Conservation (phyloP, 2,329 filamentous ascomycete species). For the Hypomyces rosellus region DNA sequence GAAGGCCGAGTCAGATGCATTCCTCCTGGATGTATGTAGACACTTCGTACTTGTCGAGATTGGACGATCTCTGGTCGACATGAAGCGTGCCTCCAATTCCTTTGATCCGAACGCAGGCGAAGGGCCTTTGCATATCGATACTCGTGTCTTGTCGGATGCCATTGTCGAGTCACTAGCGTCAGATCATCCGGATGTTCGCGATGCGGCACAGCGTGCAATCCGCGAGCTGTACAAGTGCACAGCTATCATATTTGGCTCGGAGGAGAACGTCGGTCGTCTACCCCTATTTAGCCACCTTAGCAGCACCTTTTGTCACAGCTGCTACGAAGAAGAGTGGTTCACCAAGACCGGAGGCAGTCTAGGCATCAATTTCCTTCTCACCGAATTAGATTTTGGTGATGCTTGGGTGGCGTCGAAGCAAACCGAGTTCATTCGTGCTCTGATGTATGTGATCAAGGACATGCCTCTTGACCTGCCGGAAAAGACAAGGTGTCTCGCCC, state of each 20-base stretch:
- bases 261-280: conserved; percentile 65
- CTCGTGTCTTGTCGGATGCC: conserved; percentile 79
- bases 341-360: conserved; percentile 89
- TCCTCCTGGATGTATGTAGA: conserved; percentile 74
- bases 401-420: conserved; percentile 77
- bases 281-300: conserved; percentile 81
- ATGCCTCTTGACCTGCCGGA: conserved; percentile 92
- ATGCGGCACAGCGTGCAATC: conserved; percentile 74
- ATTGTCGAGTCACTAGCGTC: conserved; percentile 86
- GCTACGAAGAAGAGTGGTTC: conserved; percentile 98
- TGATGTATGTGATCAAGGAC: conserved; percentile 97
- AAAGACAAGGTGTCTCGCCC: conserved; percentile 75
- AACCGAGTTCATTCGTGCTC: conserved; percentile 79
- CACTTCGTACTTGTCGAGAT: conserved; percentile 91
- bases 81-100: conserved; percentile 67
- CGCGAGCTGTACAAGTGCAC: conserved; percentile 71
- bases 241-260: conserved; percentile 69
- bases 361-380: conserved; percentile 83
- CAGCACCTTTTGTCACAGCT: conserved; percentile 84
- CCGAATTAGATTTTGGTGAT: conserved; percentile 77
- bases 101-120: conserved; percentile 86
- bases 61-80: conserved; percentile 72
- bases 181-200: conserved; percentile 71
- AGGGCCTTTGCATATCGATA: conserved; percentile 80
- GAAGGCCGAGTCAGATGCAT: conserved; percentile 64